phyloP scores from a whole-genome alignment of 2,329 filamentous ascomycete genomes.

The Stemphylium lycopersici region DNA sequence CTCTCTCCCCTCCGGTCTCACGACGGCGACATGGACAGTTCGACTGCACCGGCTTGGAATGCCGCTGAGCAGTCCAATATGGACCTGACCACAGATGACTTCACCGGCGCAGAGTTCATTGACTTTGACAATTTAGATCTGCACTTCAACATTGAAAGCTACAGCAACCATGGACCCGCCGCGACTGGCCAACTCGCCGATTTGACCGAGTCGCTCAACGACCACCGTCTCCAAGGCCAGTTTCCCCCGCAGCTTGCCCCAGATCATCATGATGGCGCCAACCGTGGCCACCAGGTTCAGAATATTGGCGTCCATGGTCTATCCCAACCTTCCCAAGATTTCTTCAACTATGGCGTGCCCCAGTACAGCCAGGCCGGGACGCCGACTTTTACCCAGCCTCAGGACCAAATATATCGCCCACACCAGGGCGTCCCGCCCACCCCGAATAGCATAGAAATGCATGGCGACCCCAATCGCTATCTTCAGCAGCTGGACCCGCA shows the following conservation, averaged over 20 bases:
- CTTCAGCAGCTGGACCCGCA: conserved; percentile 61
- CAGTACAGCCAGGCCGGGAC: conserved; percentile 46
- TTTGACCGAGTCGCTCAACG: conserved; percentile 41
- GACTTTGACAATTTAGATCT: conserved; percentile 47
- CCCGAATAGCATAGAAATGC: conserved; percentile 80
- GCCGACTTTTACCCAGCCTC: conserved; percentile 49
- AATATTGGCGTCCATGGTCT: conserved; percentile 24
- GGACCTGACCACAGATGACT: conserved; percentile 51
- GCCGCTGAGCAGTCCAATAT: conserved; percentile 49
- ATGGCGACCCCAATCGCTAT: conserved; percentile 63
- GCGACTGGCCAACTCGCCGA: conserved; percentile 38
- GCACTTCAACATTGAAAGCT: conserved; percentile 38
- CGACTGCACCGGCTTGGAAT: conserved; percentile 47
- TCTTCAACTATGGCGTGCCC: conserved; percentile 46
- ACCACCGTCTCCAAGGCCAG: conserved; percentile 42
- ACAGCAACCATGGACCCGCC: conserved; percentile 24
- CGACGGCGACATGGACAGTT: conserved; percentile 42
- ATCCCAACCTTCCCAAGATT: conserved; percentile 29
- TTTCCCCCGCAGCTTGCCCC: conserved; percentile 37
- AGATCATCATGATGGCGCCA: conserved; percentile 30
- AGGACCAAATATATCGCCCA: conserved; percentile 54
- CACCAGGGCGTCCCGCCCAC: conserved; percentile 75
- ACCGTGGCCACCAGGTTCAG: conserved; percentile 22
- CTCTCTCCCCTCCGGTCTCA: conserved; percentile 16
- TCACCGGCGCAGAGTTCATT: conserved; percentile 51